Percentiles rank a stretch among this genome's conserved stretches.
Evolutionary conservation across 192 early-diverging fungal species (phyloP).

Genomic region (Coemansia sp.): DNA sequence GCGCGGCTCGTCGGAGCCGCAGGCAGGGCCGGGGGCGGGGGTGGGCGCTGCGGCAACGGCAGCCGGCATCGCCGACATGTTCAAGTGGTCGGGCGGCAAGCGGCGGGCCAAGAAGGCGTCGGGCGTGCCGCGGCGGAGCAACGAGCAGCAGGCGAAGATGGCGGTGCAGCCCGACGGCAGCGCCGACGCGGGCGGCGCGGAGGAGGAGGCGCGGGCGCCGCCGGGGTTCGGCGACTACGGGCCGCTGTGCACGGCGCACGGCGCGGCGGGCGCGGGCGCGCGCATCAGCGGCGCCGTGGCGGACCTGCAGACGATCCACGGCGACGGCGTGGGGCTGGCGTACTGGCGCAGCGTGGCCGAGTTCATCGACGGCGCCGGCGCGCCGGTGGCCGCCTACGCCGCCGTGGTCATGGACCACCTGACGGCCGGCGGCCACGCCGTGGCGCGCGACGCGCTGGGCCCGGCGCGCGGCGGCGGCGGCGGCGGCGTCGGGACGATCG

Average conservation of each 20-base stretch:
- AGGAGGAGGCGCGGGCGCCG: slow-evolving; percentile 17
- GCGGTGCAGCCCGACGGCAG: slow-evolving; percentile 30
- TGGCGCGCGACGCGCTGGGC: slow-evolving; percentile 17
- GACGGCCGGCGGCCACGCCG: slow-evolving; percentile 19
- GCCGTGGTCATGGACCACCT: slow-evolving; percentile 35
- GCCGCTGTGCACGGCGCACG: slow-evolving; percentile 3
- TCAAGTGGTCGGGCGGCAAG: slow-evolving; percentile 27
- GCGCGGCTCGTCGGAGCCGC: slow-evolving; percentile 15
- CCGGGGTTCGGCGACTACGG: background rate
- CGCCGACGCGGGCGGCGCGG: slow-evolving; percentile 25
- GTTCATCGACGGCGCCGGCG: slow-evolving; percentile 42
- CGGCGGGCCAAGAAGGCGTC: slow-evolving; percentile 7
- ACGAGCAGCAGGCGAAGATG: slow-evolving; percentile 22
- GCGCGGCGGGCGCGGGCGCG: background rate
- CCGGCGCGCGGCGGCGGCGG: too few relatives aligned
- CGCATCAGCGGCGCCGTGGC: background rate
- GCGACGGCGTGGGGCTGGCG: slow-evolving; percentile 39
- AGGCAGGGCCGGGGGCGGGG: background rate
- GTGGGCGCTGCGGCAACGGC: slow-evolving; percentile 7
- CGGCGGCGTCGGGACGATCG: too few relatives aligned
- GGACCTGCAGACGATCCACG: slow-evolving; percentile 22
- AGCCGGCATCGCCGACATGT: slow-evolving; percentile 29
- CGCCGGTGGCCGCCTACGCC: slow-evolving; percentile 18
- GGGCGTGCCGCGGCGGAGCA: slow-evolving; percentile 16
- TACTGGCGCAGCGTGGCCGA: slow-evolving; percentile 48